Evolutionary conservation across 2,329 filamentous ascomycete species (phyloP), one percentile per base, ranked within the genome.

Genomic region (Aureobasidium lini): DNA sequence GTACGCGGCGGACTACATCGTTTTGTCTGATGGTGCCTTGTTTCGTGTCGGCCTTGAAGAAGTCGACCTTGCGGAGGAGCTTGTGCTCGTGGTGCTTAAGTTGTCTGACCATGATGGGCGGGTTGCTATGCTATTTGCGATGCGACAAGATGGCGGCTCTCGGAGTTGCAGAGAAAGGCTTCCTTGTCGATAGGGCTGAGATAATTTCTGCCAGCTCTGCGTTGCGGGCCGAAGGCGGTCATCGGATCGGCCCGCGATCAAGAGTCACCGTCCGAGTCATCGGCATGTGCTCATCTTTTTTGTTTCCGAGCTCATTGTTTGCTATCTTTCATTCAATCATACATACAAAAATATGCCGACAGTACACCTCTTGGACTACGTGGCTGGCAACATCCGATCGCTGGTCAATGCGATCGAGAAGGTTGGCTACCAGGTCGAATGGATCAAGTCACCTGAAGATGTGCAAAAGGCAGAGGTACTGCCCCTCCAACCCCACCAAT

Each of bases 381-480:
- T 96, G 65, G 93, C 94, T 62, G 94, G 94, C 70, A 99, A 99
- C 74, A 86, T 99, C 67, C 88, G 93, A 65, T 96, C 92, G 64
- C 83, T 99, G 68, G 93, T 92, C 71, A 99, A 99, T 79, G 94
- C 93, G 68, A 95, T 99, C 69, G 93, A 99, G 74, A 95, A 94
- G 75, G 83, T 93, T 61, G 94, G 94, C 62, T 97, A 93, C 73
- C 83, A 89, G 46, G 90, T 99, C 48, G 89, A 94, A 77, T 97
- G 93, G 94, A 81, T 99, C 66, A 87, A 82, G 68, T 85, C 85
- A 36, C 94, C 94, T 4, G 85, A 88, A 66, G 91, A 97, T 74
- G 84, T 99, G 58, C 77, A 84, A 63, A 85, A 86, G 67, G 94
- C 93, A 65, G 89, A 96, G 76, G 92, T 95, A 79, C 37, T 34